Percentiles rank a stretch among this genome's conserved stretches.
Conservation (phyloP, 1,284 basidiomycete species). For the Ganoderma boninense region DNA sequence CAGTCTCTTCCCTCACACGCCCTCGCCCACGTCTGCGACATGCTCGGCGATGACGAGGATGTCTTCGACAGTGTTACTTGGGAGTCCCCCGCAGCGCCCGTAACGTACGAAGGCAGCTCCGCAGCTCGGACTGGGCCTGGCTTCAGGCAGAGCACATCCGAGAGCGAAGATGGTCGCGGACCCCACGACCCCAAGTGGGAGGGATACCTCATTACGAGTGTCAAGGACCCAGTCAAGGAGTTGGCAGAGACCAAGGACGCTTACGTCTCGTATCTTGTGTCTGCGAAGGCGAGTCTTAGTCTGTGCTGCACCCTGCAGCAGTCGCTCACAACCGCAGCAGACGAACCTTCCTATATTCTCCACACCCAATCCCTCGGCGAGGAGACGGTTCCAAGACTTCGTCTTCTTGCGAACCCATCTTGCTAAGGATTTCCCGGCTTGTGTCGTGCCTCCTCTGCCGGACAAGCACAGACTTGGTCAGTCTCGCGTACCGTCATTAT, state of each 20-base stretch:
- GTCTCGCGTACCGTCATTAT: constrained; percentile 40
- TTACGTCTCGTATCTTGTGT: constrained; percentile 94
- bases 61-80: constrained; percentile 88
- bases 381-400: constrained; percentile 97
- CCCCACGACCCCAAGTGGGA: constrained; percentile 89
- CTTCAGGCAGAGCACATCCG: constrained; percentile 78
- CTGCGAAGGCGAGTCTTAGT: constrained; percentile 76
- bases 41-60: constrained; percentile 85
- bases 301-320: neutral
- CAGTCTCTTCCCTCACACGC: constrained; percentile 15
- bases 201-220: constrained; percentile 85
- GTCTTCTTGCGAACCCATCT: constrained; percentile 93
- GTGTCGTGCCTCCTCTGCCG: constrained; percentile 94
- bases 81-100: constrained; percentile 73
- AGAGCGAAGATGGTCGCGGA: constrained; percentile 62
- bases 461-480: constrained; percentile 95
- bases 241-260: constrained; percentile 96
- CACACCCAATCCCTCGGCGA: constrained; percentile 72
- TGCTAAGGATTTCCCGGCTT: constrained; percentile 93
- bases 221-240: constrained; percentile 95
- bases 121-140: constrained; percentile 66
- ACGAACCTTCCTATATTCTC: constrained; percentile 87
- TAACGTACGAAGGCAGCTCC: constrained; percentile 53
- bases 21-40: constrained; percentile 39
- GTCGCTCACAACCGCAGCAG: constrained; percentile 49